These are phyloP conservation scores for Coprinopsis marcescibilis DNA, from an alignment of 768 basidiomycete genomes.

Conservation along the genomic window DNA sequence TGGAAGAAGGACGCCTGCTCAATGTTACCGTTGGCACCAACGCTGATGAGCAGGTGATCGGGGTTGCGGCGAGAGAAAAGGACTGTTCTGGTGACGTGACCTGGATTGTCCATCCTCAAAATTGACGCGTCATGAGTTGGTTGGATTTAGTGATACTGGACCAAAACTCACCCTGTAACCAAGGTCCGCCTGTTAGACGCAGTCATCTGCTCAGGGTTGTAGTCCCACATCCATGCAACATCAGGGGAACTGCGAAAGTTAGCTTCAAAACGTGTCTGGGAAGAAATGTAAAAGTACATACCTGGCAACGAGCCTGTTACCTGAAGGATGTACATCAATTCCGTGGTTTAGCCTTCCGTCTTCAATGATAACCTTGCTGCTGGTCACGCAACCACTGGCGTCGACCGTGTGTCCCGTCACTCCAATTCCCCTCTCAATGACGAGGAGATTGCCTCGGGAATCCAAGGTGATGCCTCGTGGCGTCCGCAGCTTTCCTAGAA, in stretches of 20 bases:
- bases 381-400: slow-evolving; percentile 6
- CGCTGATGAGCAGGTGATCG: slow-evolving; percentile 4
- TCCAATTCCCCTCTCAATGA: slow-evolving; percentile 5
- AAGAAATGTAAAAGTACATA: neutral
- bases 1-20: slow-evolving; percentile 1
- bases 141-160: neutral
- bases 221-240: slow-evolving; percentile 10
- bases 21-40: slow-evolving; percentile 7
- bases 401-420: slow-evolving; percentile 8
- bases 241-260: slow-evolving; percentile 8
- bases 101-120: slow-evolving; percentile 9
- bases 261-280: too few species aligned
- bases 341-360: slow-evolving; percentile 8
- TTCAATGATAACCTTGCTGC: slow-evolving; percentile 3
- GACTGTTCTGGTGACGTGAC: slow-evolving; percentile 5
- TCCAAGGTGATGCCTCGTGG: slow-evolving; percentile 7
- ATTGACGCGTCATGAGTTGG: neutral
- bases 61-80: slow-evolving; percentile 5
- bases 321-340: slow-evolving; percentile 5
- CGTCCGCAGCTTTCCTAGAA: slow-evolving; percentile 1
- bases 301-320: slow-evolving; percentile 7
- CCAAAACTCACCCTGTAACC: slow-evolving; percentile 6
- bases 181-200: slow-evolving; percentile 1
- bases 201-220: neutral
- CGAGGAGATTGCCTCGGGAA: slow-evolving; percentile 2